These are phyloP conservation scores for Rusavskia elegans DNA, from an alignment of 495 filamentous ascomycete genomes.

Conservation along the genomic window DNA sequence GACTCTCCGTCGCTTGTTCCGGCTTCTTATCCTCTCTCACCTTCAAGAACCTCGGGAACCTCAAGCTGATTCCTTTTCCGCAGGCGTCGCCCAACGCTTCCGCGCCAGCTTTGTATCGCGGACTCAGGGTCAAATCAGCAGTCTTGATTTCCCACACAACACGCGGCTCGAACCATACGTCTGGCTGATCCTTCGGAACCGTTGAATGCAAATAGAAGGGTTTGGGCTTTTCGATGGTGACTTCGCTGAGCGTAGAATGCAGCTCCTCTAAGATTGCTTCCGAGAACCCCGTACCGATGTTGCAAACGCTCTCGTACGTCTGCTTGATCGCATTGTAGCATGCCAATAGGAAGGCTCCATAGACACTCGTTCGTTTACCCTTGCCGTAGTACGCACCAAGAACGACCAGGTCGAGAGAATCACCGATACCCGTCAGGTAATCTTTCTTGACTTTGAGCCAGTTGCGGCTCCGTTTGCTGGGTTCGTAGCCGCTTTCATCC, in stretches of 20 bases:
- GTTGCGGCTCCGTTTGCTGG: conserved; percentile 84
- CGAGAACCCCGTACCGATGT: conserved; percentile 94
- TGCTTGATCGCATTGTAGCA: conserved; percentile 73
- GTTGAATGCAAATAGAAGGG: conserved; percentile 82
- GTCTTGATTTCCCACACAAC: conserved; percentile 97
- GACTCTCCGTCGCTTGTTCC: conserved; percentile 70
- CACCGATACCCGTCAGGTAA: conserved; percentile 81
- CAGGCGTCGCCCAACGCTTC: conserved; percentile 47
- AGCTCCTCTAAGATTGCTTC: conserved; percentile 74
- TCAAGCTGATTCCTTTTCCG: conserved; percentile 71
- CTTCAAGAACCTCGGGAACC: conserved; percentile 88
- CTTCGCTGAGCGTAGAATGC: conserved; percentile 48
- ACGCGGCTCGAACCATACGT: conserved; percentile 94
- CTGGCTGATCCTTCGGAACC: conserved; percentile 80
- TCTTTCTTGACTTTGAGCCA: conserved; percentile 99
- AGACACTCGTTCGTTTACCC: conserved; percentile 87
- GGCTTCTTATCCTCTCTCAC: conserved; percentile 85
- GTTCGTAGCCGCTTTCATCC: conserved; percentile 79
- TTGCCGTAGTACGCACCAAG: conserved; percentile 87
- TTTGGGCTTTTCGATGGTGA: conserved; percentile 76
- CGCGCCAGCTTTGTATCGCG: conserved; percentile 67
- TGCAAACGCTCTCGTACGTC: conserved; percentile 87
- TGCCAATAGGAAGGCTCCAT: conserved; percentile 86
- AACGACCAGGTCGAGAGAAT: conserved; percentile 93
- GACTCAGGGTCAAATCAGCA: conserved; percentile 83